Base-by-base conservation (phyloP, 495 filamentous ascomycete species). In the Rhizodiscina lignyota region DNA sequence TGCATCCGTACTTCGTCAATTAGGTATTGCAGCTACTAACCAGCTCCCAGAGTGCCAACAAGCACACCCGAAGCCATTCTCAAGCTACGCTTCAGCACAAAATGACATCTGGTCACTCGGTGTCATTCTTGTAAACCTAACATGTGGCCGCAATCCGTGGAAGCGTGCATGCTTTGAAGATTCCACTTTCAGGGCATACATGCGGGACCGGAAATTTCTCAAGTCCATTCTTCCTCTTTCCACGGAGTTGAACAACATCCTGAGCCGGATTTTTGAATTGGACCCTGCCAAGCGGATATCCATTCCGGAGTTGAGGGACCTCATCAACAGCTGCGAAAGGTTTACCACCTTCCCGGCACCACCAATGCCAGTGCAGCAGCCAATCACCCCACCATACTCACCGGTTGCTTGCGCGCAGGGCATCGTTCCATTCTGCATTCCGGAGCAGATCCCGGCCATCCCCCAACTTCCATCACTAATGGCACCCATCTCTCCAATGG, bases 71-170 rank as follows among this genome's bases (percentile, higher is more conserved):
- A 70, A 77, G 53, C 75, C 74, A 40, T 74, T 77, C 48, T 66
- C 68, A 13, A 91, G 70, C 56, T 99, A 99, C 55, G 79, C 72
- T 34, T 91, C 86, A 32, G 83, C 79, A 34, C 82, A 86, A 16
- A 99, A 96, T 64, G 89, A 99, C 57, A 73, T 99, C 47, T 99
- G 89, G 89, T 87, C 83, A 53, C 69, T 99, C 30, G 89, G 89
- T 36, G 87, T 99, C 10, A 91, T 99, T 56, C 66, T 99, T 40
- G 83, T 99, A 40, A 99, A 99, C 56, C 69, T 99, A 38, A 91
- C 85, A 40, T 96, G 89, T 65, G 87, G 89, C 51, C 81, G 91
- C 46, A 99, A 99, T 59, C 89, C 89, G 42, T 99, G 89, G 89
- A 96, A 94, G 60, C 75, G 85, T 41, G 91, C 89, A 35, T 91